Base-by-base conservation (phyloP, 192 early-diverging fungal species). In the Diversispora eburnea region DNA sequence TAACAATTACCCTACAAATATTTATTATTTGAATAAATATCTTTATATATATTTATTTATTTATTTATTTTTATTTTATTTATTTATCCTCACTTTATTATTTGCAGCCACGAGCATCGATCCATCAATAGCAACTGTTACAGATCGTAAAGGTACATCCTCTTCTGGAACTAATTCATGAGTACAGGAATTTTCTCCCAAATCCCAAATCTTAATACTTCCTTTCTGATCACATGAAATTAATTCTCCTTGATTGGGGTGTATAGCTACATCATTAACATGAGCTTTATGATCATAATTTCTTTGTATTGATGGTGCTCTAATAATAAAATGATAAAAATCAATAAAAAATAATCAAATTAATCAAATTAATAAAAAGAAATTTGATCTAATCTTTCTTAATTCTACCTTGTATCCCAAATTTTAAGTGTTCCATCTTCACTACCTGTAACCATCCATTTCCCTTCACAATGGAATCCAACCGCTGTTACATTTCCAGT, bases 181-280 rank as follows among this genome's bases (percentile, higher is more conserved):
- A 76, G 91, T 83, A 77, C 84, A 88, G 15, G 83, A 82, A 56
- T 85, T 84, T 54, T 81, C 84, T 25, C 79, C 80, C 55, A 94
- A 83, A 76, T 94, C 90, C 85, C 88, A 90, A 3, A 92, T 81
- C 47, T 87, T 84, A 46, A 96, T 84, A 17, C 75, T 78, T 4
- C 92, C 92, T 68, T 91, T 91, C 61, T 93, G 89, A 72, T 92
- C 91, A 60, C 91, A 92, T 5, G 91, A 90, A 72, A 94, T 85
- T 54, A 96, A 80, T 76, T 90, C 91, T 13, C 91, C 92, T 79
- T 96, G 93, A 73, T 91, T 91, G 13, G 93, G 81, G 72, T 89
- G 86, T 70, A 91, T 90, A 42, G 78, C 93, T 59, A 80, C 87
- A 76, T 84, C 87, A 65, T 81, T 89, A 49, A 85, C 87, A 51